phyloP scores from a whole-genome alignment of 177 flowering plant genomes.

The Telopea speciosissima region DNA sequence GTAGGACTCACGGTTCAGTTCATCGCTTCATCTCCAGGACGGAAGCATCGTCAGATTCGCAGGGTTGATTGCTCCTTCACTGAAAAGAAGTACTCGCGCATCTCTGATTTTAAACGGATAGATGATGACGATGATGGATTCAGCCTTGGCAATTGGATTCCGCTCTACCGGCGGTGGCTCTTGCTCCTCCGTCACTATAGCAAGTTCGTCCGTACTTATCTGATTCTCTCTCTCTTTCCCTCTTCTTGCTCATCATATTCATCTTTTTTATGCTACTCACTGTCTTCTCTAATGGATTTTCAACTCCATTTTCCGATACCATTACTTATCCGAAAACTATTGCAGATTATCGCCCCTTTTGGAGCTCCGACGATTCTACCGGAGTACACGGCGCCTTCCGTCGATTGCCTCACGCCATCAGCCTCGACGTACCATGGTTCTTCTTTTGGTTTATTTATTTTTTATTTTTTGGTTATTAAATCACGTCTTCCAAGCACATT shows the following conservation, averaged over 20 bases:
- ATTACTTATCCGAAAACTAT: background rate
- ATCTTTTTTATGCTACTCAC: background rate
- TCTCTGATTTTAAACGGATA: background rate
- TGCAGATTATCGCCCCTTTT: conserved; percentile 29
- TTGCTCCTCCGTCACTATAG: background rate
- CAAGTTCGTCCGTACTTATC: background rate
- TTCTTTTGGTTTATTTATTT: background rate
- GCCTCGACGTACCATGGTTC: conserved; percentile 33
- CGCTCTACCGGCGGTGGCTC: background rate
- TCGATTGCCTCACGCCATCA: conserved; percentile 22
- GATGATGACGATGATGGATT: background rate
- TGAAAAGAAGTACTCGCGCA: too few species aligned
- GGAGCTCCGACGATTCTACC: conserved; percentile 25
- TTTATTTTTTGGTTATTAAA: too few species aligned
- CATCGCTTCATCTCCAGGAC: too few species aligned
- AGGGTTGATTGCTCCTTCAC: too few species aligned
- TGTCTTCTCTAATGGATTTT: background rate
- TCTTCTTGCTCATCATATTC: background rate
- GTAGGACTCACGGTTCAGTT: too few species aligned
- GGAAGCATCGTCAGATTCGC: too few species aligned
- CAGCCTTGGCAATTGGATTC: background rate
- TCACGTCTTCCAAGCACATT: too few species aligned
- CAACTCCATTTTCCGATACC: background rate
- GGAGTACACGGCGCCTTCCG: conserved; percentile 21
- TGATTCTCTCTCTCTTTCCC: too few species aligned